A percentile compares a stretch with the other conserved stretches of the same genome.
Conservation (phyloP, 2,329 filamentous ascomycete species). For the Claviceps sp. region DNA sequence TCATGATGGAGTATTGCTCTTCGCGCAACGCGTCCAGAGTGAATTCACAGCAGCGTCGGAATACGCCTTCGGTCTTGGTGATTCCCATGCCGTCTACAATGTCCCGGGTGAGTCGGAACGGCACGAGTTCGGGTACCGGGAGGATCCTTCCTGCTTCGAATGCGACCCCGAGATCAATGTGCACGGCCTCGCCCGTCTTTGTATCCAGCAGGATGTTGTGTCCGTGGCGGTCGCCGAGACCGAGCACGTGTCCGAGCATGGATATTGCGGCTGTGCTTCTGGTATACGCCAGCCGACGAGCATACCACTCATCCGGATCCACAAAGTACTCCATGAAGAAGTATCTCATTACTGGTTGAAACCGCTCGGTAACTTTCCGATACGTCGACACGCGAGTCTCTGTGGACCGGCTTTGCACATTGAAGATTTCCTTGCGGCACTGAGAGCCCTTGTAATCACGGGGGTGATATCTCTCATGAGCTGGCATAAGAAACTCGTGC, state of each 20-base stretch:
- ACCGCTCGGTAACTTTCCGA: constrained; percentile 63
- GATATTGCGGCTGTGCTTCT: constrained; percentile 89
- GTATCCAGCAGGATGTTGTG: constrained; percentile 94
- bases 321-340: constrained; percentile 95
- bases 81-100: constrained; percentile 96
- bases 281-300: constrained; percentile 77
- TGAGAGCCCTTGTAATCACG: constrained; percentile 63
- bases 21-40: constrained; percentile 89
- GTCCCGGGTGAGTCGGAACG: constrained; percentile 87
- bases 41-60: constrained; percentile 96
- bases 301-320: constrained; percentile 94
- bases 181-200: constrained; percentile 82
- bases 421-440: constrained; percentile 68
- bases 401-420: constrained; percentile 54
- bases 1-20: constrained; percentile 96
- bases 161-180: constrained; percentile 92
- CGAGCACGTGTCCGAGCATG: constrained; percentile 85
- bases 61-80: constrained; percentile 88
- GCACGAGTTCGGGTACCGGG: constrained; percentile 87
- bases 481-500: constrained; percentile 83
- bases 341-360: constrained; percentile 87
- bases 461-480: constrained; percentile 76
- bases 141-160: constrained; percentile 96
- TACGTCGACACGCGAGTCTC: constrained; percentile 64
- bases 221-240: constrained; percentile 85